Percentiles rank a stretch among this genome's conserved stretches.
Conservation (phyloP, 23 red algal genomes). For the Pyropia haitanensis region DNA sequence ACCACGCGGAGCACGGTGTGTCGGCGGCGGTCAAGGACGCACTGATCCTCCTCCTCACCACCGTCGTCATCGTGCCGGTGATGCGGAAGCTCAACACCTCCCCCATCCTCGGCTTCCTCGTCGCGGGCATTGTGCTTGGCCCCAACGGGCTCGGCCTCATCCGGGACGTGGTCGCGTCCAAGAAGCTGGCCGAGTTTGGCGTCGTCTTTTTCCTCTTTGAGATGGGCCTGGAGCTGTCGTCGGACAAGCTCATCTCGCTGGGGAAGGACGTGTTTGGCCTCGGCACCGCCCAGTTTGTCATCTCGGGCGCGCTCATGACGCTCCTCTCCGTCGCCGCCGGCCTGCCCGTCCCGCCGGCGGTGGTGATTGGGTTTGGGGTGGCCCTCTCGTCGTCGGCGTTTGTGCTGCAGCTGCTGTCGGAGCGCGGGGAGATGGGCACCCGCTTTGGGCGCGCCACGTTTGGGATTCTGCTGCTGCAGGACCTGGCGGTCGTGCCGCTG, state of each 20-base stretch:
- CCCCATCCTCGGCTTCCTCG: conserved; percentile 91
- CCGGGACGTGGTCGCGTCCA: conserved; percentile 66
- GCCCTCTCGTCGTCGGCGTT: conserved; percentile 92
- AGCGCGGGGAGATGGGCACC: conserved; percentile 88
- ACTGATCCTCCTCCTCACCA: conserved; percentile 64
- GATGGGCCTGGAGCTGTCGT: conserved; percentile 93
- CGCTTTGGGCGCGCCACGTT: conserved; percentile 89
- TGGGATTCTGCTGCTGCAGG: conserved; percentile 94
- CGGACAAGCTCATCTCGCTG: conserved; percentile 70
- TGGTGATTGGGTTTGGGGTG: conserved; percentile 72
- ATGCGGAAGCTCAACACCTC: conserved; percentile 68
- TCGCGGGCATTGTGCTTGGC: conserved; percentile 82
- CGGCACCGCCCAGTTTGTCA: conserved; percentile 78
- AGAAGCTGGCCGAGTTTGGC: conserved; percentile 88
- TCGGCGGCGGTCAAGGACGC: conserved; percentile 66
- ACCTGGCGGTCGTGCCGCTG: conserved; percentile 91
- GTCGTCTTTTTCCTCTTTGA: conserved; percentile 99
- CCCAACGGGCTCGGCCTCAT: conserved; percentile 86
- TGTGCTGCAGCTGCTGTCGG: conserved; percentile 87
- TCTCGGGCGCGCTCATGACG: conserved; percentile 68
- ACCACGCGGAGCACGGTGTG: too few species aligned
- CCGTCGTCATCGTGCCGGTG: conserved; percentile 89
- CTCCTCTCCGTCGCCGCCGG: conserved; percentile 33
- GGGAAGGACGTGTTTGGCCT: conserved; percentile 91
- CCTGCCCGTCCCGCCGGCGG: conserved; percentile 33